These are phyloP conservation scores for Metschnikowia henanensis DNA, from an alignment of 805 yeast genomes.

Conservation along the genomic window DNA sequence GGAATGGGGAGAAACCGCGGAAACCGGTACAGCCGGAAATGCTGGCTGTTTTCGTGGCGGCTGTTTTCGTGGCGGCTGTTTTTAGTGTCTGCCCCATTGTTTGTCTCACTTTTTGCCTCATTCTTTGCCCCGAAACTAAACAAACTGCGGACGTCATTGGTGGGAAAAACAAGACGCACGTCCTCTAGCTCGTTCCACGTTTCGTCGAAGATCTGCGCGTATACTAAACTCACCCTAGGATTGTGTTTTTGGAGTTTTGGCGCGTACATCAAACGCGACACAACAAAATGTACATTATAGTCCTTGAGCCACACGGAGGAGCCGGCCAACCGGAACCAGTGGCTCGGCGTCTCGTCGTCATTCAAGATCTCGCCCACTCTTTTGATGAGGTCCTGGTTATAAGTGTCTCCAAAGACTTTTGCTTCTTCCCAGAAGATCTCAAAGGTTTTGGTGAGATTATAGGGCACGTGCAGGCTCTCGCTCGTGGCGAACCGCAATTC, in stretches of 20 bases:
- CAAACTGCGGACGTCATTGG: constrained; percentile 8
- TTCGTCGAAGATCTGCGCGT: constrained; percentile 22
- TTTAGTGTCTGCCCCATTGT: too few relatives aligned
- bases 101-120: too few relatives aligned
- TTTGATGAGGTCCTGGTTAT: constrained; percentile 8
- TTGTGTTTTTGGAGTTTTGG: constrained; percentile 13
- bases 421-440: constrained; percentile 8
- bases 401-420: constrained; percentile 8
- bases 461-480: constrained; percentile 4
- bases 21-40: constrained; percentile 8
- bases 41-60: constrained; percentile 8
- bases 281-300: constrained; percentile 20
- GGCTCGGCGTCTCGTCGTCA: not conserved
- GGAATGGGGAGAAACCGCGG: constrained; percentile 15
- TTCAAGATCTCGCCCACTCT: constrained; percentile 5
- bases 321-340: constrained; percentile 24
- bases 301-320: constrained; percentile 26
- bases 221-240: constrained; percentile 17
- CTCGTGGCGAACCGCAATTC: constrained; percentile 1
- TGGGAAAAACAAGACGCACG: constrained; percentile 25
- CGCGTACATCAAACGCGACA: constrained; percentile 19
- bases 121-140: constrained; percentile 4
- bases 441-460: constrained; percentile 4
- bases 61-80: too few relatives aligned
- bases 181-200: constrained; percentile 23